These are phyloP conservation scores for Cajanus cajan DNA, from an alignment of 306 rosid genomes.

Conservation along the genomic window DNA sequence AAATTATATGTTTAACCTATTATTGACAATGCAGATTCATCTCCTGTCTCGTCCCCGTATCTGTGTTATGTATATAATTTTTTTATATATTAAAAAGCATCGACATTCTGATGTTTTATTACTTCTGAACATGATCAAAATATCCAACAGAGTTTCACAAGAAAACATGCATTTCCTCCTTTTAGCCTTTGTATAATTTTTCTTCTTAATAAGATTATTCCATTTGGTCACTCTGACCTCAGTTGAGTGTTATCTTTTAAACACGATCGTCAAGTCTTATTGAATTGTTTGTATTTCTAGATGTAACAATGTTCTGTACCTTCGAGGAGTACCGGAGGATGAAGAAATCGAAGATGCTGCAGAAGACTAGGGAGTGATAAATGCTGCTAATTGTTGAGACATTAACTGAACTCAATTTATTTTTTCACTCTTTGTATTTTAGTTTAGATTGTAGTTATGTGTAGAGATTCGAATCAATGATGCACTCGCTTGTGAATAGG, in stretches of 20 bases:
- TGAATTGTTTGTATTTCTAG: constrained; percentile 41
- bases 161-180: background rate
- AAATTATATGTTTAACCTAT: too few species aligned
- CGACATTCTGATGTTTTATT: background rate
- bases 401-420: background rate
- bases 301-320: constrained; percentile 95
- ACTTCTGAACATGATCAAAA: background rate
- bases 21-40: background rate
- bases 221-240: background rate
- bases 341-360: constrained; percentile 95
- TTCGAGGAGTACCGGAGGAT: constrained; percentile 95
- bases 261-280: background rate
- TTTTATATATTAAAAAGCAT: background rate
- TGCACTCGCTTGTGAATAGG: background rate
- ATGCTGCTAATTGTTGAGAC: constrained; percentile 18
- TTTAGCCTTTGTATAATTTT: background rate
- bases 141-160: background rate
- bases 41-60: background rate
- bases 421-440: constrained; percentile 10
- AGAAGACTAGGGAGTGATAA: constrained; percentile 48
- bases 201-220: background rate
- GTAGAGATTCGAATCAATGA: constrained; percentile 32
- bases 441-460: constrained; percentile 18
- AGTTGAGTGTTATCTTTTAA: background rate
- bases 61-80: background rate